Percentiles rank a stretch among this genome's conserved stretches.
Conservation (phyloP, 1,284 basidiomycete genomes). For the Trichosporon coremiiforme region DNA sequence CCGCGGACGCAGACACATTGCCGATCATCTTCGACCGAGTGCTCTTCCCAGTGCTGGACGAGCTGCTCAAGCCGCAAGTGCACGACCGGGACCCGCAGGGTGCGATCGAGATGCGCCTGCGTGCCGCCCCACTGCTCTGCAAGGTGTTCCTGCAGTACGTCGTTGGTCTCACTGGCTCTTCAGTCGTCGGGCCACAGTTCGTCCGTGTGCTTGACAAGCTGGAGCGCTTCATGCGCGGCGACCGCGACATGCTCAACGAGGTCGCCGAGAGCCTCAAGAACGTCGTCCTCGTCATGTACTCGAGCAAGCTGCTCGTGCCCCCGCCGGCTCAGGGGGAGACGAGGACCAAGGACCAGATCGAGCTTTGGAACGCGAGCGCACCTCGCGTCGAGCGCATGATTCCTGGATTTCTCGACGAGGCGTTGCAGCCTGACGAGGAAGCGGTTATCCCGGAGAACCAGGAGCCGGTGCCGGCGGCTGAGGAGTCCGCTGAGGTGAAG, state of each 20-base stretch:
- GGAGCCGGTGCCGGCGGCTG: background rate
- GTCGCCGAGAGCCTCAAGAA: slow-evolving; percentile 97
- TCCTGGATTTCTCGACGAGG: slow-evolving; percentile 77
- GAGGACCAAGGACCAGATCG: slow-evolving; percentile 69
- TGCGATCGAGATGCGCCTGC: slow-evolving; percentile 84
- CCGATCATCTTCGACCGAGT: slow-evolving; percentile 85
- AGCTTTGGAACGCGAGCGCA: slow-evolving; percentile 78
- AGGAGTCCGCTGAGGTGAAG: background rate
- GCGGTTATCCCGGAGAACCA: background rate
- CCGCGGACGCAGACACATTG: slow-evolving; percentile 63
- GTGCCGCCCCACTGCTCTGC: slow-evolving; percentile 84
- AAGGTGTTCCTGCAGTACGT: slow-evolving; percentile 95
- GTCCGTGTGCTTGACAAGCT: slow-evolving; percentile 87
- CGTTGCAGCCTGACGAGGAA: slow-evolving; percentile 17
- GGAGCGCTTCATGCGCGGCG: slow-evolving; percentile 85
- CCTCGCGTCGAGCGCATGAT: slow-evolving; percentile 84
- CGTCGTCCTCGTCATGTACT: slow-evolving; percentile 93
- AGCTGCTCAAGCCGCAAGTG: slow-evolving; percentile 82
- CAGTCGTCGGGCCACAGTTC: slow-evolving; percentile 73
- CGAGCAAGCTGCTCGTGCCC: slow-evolving; percentile 76
- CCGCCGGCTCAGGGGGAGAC: slow-evolving; percentile 61
- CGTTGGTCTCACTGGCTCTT: slow-evolving; percentile 65
- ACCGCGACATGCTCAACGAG: slow-evolving; percentile 86
- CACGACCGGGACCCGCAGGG: slow-evolving; percentile 77
- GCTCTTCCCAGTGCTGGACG: slow-evolving; percentile 89